Percentiles rank a stretch among this genome's conserved stretches.
Evolutionary conservation across 2,329 filamentous ascomycete species (phyloP).

Genomic region (Hypomyces perniciosus): DNA sequence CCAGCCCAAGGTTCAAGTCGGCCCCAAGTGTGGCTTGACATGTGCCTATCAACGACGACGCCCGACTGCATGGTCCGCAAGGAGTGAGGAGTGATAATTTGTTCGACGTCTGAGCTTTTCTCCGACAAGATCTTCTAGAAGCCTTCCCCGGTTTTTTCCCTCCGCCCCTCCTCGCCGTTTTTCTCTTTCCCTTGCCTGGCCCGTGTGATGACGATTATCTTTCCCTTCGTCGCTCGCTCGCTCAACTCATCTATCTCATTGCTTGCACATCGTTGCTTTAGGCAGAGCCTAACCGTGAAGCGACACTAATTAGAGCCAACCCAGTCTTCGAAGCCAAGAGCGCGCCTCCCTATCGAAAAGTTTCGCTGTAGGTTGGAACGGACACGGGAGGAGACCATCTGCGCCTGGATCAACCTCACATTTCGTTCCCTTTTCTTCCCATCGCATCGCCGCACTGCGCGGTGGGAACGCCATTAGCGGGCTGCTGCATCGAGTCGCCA

Average conservation of each 20-base stretch:
- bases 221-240: slow-evolving; percentile 8
- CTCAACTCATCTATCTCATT: slow-evolving; percentile 4
- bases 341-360: background rate
- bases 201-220: slow-evolving; percentile 9
- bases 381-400: slow-evolving; percentile 2
- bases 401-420: background rate
- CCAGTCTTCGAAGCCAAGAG: background rate
- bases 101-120: slow-evolving; percentile 11
- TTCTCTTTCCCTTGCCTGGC: slow-evolving; percentile 13
- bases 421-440: background rate
- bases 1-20: slow-evolving; percentile 1
- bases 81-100: slow-evolving; percentile 6
- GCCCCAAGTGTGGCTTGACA: slow-evolving; percentile 7
- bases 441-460: slow-evolving; percentile 5
- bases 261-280: background rate
- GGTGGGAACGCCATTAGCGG: slow-evolving; percentile 6
- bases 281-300: slow-evolving; percentile 9
- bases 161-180: slow-evolving; percentile 11
- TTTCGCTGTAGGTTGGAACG: background rate
- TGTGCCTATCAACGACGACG: slow-evolving; percentile 5
- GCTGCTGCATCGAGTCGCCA: slow-evolving; percentile 1
- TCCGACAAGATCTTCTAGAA: slow-evolving; percentile 17
- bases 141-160: slow-evolving; percentile 14
- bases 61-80: slow-evolving; percentile 8
- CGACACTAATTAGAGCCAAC: slow-evolving; percentile 2